These are phyloP conservation scores for Medicago lupulina DNA, from an alignment of 306 rosid species.

Conservation along the genomic window DNA sequence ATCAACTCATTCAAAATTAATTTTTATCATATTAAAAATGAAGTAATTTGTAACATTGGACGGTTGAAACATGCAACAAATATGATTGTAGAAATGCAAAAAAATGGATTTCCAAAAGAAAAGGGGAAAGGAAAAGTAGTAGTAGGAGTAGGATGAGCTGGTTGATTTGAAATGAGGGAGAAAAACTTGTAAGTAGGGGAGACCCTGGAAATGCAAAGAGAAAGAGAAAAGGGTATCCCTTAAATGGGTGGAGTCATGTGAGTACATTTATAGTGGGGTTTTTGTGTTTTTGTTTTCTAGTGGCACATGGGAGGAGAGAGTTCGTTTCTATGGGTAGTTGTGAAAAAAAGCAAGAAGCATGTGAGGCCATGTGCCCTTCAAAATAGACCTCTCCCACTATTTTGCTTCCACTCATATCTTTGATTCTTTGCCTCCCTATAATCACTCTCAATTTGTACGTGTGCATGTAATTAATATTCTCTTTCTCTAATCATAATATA, in stretches of 20 bases:
- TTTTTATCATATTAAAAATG: no score
- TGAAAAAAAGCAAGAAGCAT: conserved; percentile 61
- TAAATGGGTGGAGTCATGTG: conserved; percentile 63
- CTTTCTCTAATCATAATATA: background rate
- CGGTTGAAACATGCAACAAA: background rate
- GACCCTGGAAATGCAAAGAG: conserved; percentile 37
- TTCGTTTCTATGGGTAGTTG: conserved; percentile 58
- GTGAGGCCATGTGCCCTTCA: conserved; percentile 83
- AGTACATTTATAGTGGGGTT: conserved; percentile 79
- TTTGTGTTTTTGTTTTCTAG: conserved; percentile 61
- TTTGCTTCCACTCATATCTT: conserved; percentile 17
- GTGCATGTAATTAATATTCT: conserved; percentile 18
- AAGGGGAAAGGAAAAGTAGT: background rate
- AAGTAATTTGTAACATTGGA: no score
- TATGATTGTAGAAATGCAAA: background rate
- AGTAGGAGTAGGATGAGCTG: conserved; percentile 56
- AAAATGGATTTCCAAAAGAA: background rate
- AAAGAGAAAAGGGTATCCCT: conserved; percentile 43
- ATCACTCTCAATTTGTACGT: conserved; percentile 28
- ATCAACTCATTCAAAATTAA: no score
- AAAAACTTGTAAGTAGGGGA: conserved; percentile 40
- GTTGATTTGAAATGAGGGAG: conserved; percentile 57
- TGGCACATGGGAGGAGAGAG: conserved; percentile 65
- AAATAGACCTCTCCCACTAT: conserved; percentile 47
- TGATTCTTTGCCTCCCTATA: conserved; percentile 27